Percentiles rank a stretch among this genome's conserved stretches.
Evolutionary conservation across 2,329 filamentous ascomycete species (phyloP).

Genomic region (Huntiella moniliformis): DNA sequence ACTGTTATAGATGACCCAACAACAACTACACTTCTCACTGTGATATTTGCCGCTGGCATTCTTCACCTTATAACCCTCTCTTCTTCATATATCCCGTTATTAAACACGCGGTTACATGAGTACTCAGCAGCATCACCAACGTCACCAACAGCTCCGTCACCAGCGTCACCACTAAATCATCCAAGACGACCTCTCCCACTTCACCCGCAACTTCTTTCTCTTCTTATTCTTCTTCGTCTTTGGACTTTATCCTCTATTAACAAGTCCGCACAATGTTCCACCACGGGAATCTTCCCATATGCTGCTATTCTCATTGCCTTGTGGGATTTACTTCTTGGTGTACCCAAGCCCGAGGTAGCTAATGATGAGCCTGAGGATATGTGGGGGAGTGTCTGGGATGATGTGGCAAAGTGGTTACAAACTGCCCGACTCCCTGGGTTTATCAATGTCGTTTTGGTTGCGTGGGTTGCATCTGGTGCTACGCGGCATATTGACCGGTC

Average conservation of each 20-base stretch:
- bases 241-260: slow-evolving; percentile 29
- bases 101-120: slow-evolving; percentile 7
- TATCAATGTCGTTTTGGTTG: slow-evolving; percentile 19
- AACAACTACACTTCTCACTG: too few relatives aligned
- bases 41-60: too few relatives aligned
- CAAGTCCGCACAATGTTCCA: slow-evolving; percentile 30
- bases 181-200: slow-evolving; percentile 29
- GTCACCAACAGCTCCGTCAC: neutral
- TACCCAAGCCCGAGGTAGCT: neutral
- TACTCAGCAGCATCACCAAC: neutral
- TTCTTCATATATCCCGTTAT: slow-evolving; percentile 8
- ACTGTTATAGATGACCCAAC: too few relatives aligned
- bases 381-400: slow-evolving; percentile 29
- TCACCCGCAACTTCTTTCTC: slow-evolving; percentile 25
- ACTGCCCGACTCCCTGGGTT: slow-evolving; percentile 15
- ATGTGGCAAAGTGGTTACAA: slow-evolving; percentile 28
- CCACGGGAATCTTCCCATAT: slow-evolving; percentile 27
- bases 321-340: slow-evolving; percentile 10
- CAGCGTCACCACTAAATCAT: slow-evolving; percentile 14
- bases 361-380: slow-evolving; percentile 26
- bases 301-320: slow-evolving; percentile 8
- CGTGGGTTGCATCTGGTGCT: neutral
- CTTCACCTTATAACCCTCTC: too few relatives aligned
- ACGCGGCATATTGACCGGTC: slow-evolving; percentile 21
- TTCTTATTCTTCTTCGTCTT: slow-evolving; percentile 27